Base-by-base conservation (phyloP, 768 basidiomycete species). In the Multifurca ochricompacta region DNA sequence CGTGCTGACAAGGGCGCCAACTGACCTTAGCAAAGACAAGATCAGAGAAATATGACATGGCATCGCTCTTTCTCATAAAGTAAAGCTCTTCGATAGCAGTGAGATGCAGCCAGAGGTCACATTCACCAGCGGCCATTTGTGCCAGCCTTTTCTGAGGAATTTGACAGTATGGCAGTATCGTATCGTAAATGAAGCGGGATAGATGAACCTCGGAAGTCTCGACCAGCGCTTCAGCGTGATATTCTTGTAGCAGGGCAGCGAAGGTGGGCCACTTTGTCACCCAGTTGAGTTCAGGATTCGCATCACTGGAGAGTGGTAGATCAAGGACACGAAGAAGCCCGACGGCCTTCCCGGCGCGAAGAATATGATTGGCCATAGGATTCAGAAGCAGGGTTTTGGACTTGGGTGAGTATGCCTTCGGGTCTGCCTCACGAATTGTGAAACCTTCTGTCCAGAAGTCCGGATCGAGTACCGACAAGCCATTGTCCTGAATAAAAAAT, bases 371-470 rank as follows among this genome's bases (percentile, higher is more conserved):
- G 7, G 83, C 81, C 13, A 83, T 73, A 42, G 77, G 78, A 30
- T 74, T 71, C 63, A 92, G 68, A 65, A 90, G 87, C 37, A 69
- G 64, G 1, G 90, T 87, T 31, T 81, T 59, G 67, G 53, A 70
- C 68, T 61, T 66, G 48, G 54, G 61, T 45, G 64, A 60, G 19
- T 62, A 62, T 32, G 45, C 58, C 27, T 63, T 65, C 67, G 30
- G 66, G 60, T 3, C 65, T 69, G 43, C 76, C 76, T 35, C 82
- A 69, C 56, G 89, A 65, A 3, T 71, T 70, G 66, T 84, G 19
- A 52, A 90, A 0, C 84, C 86, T 37, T 87, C 81, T 28, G 75
- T 70, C 89, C 89, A 92, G 63, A 89, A 89, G 52, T 90, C 86
- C 0, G 82, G 83, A 62, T 86, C 83, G 63, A 80, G 56, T 31